phyloP scores from a whole-genome alignment of 2,329 filamentous ascomycete genomes.

The Beauveria caledonica region DNA sequence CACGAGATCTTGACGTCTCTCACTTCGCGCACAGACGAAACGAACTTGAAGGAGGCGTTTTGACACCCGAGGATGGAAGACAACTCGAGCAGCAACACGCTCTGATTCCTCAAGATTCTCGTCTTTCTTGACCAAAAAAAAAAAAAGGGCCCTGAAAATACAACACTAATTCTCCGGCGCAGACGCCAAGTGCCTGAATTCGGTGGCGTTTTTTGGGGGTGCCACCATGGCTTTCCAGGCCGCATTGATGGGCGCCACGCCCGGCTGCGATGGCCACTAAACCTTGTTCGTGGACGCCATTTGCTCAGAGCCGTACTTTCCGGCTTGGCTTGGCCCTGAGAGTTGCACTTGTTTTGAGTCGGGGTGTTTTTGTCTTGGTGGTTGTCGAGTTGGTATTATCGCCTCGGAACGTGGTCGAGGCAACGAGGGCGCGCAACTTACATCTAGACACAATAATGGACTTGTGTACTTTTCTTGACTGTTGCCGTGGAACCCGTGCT shows the following conservation, averaged over 20 bases:
- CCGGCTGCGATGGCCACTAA: constrained; percentile 4
- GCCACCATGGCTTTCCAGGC: neutral
- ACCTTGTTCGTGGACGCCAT: constrained; percentile 3
- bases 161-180: neutral
- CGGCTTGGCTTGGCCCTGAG: neutral
- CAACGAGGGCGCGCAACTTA: too few relatives aligned
- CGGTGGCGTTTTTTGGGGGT: neutral
- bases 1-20: too few relatives aligned
- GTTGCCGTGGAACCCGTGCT: too few relatives aligned
- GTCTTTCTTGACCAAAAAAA: neutral
- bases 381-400: neutral
- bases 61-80: too few relatives aligned
- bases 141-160: neutral
- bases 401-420: too few relatives aligned
- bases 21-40: too few relatives aligned
- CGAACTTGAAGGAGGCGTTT: too few relatives aligned
- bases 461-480: too few relatives aligned
- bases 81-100: neutral
- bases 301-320: neutral
- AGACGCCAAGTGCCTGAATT: constrained; percentile 4
- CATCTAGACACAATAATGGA: too few relatives aligned
- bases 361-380: neutral
- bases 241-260: constrained; percentile 2
- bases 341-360: neutral
- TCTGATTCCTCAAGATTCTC: neutral